A percentile compares a stretch with the other conserved stretches of the same genome.
phyloP scores from a whole-genome alignment of 345 rosid species.

The Theobroma cacao region DNA sequence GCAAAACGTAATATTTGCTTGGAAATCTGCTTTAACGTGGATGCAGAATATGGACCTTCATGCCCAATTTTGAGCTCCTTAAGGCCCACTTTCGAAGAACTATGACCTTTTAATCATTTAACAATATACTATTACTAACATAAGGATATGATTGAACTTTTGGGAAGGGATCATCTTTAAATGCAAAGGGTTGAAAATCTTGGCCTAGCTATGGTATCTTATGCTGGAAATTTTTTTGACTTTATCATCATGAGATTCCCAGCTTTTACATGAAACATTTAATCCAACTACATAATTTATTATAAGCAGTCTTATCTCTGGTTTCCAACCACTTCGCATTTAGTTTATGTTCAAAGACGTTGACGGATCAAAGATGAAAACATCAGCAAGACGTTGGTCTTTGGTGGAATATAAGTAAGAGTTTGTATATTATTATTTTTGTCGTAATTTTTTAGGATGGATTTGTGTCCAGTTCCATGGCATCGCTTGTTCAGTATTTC shows the following conservation, averaged over 20 bases:
- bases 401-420: background rate
- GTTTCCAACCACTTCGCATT: background rate
- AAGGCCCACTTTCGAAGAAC: background rate
- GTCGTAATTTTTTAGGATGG: background rate
- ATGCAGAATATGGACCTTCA: background rate
- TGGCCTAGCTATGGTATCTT: background rate
- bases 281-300: background rate
- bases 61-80: background rate
- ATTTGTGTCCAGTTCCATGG: background rate
- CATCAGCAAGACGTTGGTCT: background rate
- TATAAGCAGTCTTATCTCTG: background rate
- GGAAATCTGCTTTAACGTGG: background rate
- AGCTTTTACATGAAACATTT: background rate
- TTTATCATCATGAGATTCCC: background rate
- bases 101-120: background rate
- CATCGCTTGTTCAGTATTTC: background rate
- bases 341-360: background rate
- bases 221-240: background rate
- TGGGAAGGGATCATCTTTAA: background rate
- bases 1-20: background rate
- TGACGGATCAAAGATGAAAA: background rate
- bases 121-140: background rate
- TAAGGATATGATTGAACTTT: background rate
- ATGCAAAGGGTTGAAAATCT: background rate
- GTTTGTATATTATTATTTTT: background rate